Percentiles rank a stretch among this genome's conserved stretches.
Evolutionary conservation across 192 early-diverging fungal genomes (phyloP).

Genomic region (Podila clonocystis): DNA sequence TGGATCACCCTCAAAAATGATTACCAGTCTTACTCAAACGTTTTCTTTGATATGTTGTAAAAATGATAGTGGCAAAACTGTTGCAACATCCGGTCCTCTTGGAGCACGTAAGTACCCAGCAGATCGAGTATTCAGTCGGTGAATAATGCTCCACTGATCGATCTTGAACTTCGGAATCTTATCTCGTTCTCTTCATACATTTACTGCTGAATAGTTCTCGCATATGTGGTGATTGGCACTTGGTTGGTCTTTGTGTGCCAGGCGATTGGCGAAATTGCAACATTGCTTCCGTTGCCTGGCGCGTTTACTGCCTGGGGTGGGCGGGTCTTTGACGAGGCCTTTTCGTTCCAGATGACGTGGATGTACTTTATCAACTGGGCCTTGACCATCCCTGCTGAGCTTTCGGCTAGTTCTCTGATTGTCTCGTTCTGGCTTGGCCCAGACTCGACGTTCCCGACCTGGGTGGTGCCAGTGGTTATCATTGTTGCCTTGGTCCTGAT

Average conservation of each 20-base stretch:
- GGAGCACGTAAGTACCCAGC: constrained; percentile 44
- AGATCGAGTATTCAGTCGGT: too few relatives aligned
- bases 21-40: background rate
- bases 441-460: constrained; percentile 35
- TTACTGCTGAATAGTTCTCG: constrained; percentile 11
- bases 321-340: constrained; percentile 82
- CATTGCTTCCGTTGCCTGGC: constrained; percentile 81
- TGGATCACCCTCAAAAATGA: background rate
- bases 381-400: constrained; percentile 71
- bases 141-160: background rate
- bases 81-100: constrained; percentile 75
- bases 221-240: constrained; percentile 34
- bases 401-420: constrained; percentile 82
- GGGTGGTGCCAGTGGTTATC: constrained; percentile 55
- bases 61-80: constrained; percentile 56
- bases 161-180: too few relatives aligned
- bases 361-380: constrained; percentile 63
- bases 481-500: constrained; percentile 70
- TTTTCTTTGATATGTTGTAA: background rate
- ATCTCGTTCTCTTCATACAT: background rate
- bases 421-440: constrained; percentile 67
- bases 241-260: constrained; percentile 45
- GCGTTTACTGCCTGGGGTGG: constrained; percentile 77
- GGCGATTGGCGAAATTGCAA: constrained; percentile 84
- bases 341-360: constrained; percentile 68